Evolutionary conservation across 352 stramenopile genomes (phyloP).

Genomic region (Blastocystis sp.): DNA sequence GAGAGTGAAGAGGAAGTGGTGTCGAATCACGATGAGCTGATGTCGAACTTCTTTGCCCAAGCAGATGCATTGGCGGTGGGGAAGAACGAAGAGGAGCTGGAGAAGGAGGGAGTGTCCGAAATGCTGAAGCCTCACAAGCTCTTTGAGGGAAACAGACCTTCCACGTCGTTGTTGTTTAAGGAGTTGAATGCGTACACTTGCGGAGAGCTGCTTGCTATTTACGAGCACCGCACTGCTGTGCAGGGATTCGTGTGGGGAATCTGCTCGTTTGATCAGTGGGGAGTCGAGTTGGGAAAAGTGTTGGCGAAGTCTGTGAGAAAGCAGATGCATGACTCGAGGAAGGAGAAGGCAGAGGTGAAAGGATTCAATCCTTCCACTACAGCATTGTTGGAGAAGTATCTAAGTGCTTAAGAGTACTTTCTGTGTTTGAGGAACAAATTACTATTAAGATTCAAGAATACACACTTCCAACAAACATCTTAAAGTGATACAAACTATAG

Average conservation of each 20-base stretch:
- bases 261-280: conserved; percentile 97
- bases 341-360: conserved; percentile 73
- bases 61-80: conserved; percentile 90
- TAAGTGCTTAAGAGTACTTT: conserved; percentile 65
- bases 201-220: conserved; percentile 91
- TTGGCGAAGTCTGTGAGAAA: conserved; percentile 87
- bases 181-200: conserved; percentile 86
- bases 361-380: conserved; percentile 89
- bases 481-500: neutral
- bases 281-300: conserved; percentile 94
- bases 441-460: neutral
- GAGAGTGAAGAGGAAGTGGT: conserved; percentile 72
- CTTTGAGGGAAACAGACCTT: conserved; percentile 93
- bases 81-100: conserved; percentile 87
- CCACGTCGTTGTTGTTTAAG: conserved; percentile 87
- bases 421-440: neutral
- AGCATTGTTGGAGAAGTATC: conserved; percentile 83
- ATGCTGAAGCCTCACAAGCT: conserved; percentile 85
- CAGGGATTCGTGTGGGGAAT: conserved; percentile 96
- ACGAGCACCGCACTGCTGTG: conserved; percentile 92
- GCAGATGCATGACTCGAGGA: conserved; percentile 77
- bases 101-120: conserved; percentile 82
- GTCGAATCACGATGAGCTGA: conserved; percentile 97
- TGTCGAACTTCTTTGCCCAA: conserved; percentile 99
- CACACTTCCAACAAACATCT: neutral